A percentile compares a stretch with the other conserved stretches of the same genome.
Evolutionary conservation across 257 asterid genomes (phyloP).

Genomic region (Capsicum baccatum): DNA sequence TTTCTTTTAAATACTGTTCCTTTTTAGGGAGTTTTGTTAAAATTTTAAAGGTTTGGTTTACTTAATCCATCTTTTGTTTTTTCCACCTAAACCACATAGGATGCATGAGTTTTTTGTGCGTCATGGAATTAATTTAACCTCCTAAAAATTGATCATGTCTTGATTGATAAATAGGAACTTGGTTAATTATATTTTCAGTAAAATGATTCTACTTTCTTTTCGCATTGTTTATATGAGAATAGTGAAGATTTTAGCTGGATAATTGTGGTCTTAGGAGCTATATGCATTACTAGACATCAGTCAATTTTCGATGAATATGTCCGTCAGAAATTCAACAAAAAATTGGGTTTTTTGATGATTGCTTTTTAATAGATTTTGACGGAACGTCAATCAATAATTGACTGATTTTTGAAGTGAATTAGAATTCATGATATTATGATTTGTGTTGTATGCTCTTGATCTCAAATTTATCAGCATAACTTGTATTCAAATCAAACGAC

Average conservation of each 20-base stretch:
- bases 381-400: accelerated
- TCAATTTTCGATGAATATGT: background rate
- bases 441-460: background rate
- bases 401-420: background rate
- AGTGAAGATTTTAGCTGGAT: background rate
- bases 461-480: no score
- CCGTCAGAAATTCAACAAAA: background rate
- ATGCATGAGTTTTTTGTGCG: background rate
- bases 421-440: background rate
- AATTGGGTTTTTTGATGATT: background rate
- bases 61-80: constrained; percentile 57
- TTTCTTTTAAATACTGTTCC: constrained; percentile 40
- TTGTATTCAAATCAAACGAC: no score
- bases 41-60: constrained; percentile 46
- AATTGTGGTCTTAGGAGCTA: background rate
- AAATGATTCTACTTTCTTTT: no score
- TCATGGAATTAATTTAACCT: background rate
- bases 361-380: background rate
- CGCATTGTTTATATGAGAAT: background rate
- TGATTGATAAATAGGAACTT: background rate
- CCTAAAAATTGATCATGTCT: background rate
- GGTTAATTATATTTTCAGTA: background rate
- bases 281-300: background rate
- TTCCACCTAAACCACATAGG: constrained; percentile 29
- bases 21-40: constrained; percentile 49